A percentile compares a stretch with the other conserved stretches of the same genome.
Evolutionary conservation across 2,329 filamentous ascomycete species (phyloP).

Genomic region (Akanthomyces dipterigenus): DNA sequence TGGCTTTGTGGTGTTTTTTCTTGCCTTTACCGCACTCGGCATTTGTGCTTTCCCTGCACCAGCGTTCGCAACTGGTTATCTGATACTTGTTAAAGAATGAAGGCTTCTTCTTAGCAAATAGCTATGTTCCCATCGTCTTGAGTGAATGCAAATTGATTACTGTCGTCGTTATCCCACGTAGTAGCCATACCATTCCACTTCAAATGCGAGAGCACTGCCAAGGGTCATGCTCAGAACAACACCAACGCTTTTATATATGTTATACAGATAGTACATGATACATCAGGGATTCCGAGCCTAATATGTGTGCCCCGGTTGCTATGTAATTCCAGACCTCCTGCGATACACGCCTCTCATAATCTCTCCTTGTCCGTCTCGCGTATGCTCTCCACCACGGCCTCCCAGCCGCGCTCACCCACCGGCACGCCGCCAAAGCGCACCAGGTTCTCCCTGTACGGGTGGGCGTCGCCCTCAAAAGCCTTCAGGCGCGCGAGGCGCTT

Average conservation of each 20-base stretch:
- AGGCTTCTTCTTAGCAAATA: neutral
- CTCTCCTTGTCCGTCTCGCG: slow-evolving; percentile 42
- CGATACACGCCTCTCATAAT: slow-evolving; percentile 34
- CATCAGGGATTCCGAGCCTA: neutral
- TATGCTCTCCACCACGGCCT: slow-evolving; percentile 42
- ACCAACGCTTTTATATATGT: neutral
- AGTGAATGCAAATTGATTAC: neutral
- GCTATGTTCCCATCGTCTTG: neutral
- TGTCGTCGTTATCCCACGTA: neutral
- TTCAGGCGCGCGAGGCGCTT: slow-evolving; percentile 83
- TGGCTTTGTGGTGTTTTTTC: neutral
- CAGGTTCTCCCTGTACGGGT: slow-evolving; percentile 89
- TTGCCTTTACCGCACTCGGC: neutral
- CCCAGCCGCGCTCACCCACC: slow-evolving; percentile 49
- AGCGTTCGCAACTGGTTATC: neutral
- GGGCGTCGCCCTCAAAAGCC: slow-evolving; percentile 86
- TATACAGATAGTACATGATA: slow-evolving; percentile 3
- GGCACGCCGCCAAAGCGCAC: slow-evolving; percentile 60
- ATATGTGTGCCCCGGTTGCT: neutral
- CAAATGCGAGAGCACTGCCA: neutral
- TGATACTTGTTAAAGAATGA: neutral
- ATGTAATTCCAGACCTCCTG: neutral
- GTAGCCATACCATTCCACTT: neutral
- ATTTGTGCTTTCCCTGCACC: neutral
- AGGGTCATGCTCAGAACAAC: neutral